Evolutionary conservation across 176 grass and related monocot species (phyloP).

Genomic region (Oryza glaberrima): DNA sequence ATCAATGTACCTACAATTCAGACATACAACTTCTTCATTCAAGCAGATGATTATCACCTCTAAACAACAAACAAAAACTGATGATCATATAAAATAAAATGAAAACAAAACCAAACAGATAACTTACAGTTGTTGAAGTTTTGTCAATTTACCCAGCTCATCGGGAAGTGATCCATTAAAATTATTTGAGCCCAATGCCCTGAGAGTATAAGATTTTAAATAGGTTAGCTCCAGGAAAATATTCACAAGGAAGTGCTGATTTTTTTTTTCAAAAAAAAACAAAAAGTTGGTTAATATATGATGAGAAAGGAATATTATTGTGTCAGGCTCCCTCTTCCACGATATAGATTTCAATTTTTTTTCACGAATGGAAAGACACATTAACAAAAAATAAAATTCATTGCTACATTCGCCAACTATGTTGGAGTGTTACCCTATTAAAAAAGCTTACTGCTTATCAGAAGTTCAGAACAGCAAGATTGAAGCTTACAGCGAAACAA

Average conservation of each 20-base stretch:
- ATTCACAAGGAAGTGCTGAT: not conserved
- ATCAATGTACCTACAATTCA: slow-evolving; percentile 65
- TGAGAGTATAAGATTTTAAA: slow-evolving; percentile 37
- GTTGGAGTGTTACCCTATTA: not conserved
- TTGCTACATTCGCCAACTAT: slow-evolving; percentile 1
- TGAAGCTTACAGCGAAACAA: slow-evolving; percentile 59
- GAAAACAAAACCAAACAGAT: slow-evolving; percentile 2
- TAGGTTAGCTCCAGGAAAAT: not conserved
- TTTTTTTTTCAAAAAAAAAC: slow-evolving; percentile 1
- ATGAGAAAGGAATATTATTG: not conserved
- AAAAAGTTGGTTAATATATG: not conserved
- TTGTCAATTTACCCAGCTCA: slow-evolving; percentile 73
- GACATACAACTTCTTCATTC: slow-evolving; percentile 10
- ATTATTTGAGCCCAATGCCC: slow-evolving; percentile 64
- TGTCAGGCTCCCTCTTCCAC: not conserved
- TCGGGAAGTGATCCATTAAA: slow-evolving; percentile 77
- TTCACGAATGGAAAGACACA: slow-evolving; percentile 10
- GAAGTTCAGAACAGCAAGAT: not conserved
- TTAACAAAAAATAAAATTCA: not conserved
- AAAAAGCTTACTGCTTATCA: not conserved
- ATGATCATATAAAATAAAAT: slow-evolving; percentile 18
- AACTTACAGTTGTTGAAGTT: slow-evolving; percentile 66
- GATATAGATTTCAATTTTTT: not conserved
- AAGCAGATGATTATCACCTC: slow-evolving; percentile 31
- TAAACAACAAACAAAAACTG: slow-evolving; percentile 41